Evolutionary conservation across 805 yeast genomes (phyloP), one percentile per base, ranked within the genome.

Genomic region (Ogataea ganodermae): DNA sequence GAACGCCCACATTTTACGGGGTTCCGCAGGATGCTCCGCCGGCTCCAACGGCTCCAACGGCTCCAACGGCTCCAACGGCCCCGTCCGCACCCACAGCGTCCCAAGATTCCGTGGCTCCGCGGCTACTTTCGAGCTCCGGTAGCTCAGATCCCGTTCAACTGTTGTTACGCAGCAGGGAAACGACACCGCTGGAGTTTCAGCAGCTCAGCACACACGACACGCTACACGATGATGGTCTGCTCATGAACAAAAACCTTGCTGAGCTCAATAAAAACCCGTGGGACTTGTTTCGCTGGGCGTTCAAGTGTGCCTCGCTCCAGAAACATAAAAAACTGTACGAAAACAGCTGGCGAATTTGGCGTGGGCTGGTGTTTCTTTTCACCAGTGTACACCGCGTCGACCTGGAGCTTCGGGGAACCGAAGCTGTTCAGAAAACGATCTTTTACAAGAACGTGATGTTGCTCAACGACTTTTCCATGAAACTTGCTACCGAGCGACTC

Each of bases 211-310:
- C 61, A 12, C 18, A 59, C 9, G 46, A 40, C 1, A 43, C 55
- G 16, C 44, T 56, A 1, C 49, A 46, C 21, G 45, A 46, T 0
- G 49, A 49, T 2, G 53, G 47, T 13, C 54, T 67, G 10, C 38
- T 65, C 18, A 51, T 45, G 37, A 60, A 63, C 37, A 54, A 55
- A 16, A 52, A 65, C 40, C 55, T 66, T 31, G 61, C 61, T 43
- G 48, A 52, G 3, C 42, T 65, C 14, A 36, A 49, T 13, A 55
- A 51, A 3, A 53, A 42, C 14, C 52, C 64, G 2, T 61, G 70
- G 66, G 46, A 45, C 4, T 66, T 60, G 1, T 55, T 64, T 12
- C 38, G 53, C 27, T 67, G 70, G 70, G 65, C 61, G 0, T 47
- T 67, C 23, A 55, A 56, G 22, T 63, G 68, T 39, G 55, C 67